Evolutionary conservation across 2,329 filamentous ascomycete species (phyloP), one percentile per base, ranked within the genome.

Genomic region (Graphium sp.): DNA sequence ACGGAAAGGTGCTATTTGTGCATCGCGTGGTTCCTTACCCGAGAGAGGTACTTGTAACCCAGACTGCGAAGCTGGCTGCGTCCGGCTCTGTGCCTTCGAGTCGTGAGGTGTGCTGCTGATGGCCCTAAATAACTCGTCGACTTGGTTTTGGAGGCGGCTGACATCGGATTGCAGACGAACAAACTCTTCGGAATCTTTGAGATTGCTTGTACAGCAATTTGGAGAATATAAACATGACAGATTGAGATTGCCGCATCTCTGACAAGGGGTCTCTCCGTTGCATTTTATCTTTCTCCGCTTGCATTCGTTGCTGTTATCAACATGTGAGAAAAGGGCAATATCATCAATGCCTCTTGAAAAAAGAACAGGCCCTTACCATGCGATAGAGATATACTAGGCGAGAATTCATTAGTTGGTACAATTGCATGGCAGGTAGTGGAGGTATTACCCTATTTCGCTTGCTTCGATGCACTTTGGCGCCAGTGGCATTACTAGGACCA

Each of bases 111-210:
- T n/a, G n/a, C n/a, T n/a, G 29, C 15, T 78, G 43, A 94, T 58
- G 40, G 66, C 79, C 34, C 69, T 68, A 44, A 76, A 81, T 18
- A 95, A 65, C 37, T 66, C 66, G 34, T 81, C 74, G 42, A 94
- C 78, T 52, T 93, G 83, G 31, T 87, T 75, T 48, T 94, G 84
- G 15, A 94, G 63, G 7, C 66, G 64, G 8, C 59, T 56, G 34
- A 94, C 70, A 39, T 89, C 78, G 19, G 65, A 60, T 31, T 72
- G 69, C 73, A 94, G 83, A 21, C 74, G 66, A 44, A 74, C 80
- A 59, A 84, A 94, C 48, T 94, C 85, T 7, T 91, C 81, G 26
- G 83, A 84, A 43, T 94, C 85, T 50, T 87, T 89, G 62, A 93
- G 84, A 49, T 70, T 83, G 56, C 71, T 85, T 36, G 68, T 55